Base-by-base conservation (phyloP, 805 yeast genomes). In the Saccharomyces paradoxus region DNA sequence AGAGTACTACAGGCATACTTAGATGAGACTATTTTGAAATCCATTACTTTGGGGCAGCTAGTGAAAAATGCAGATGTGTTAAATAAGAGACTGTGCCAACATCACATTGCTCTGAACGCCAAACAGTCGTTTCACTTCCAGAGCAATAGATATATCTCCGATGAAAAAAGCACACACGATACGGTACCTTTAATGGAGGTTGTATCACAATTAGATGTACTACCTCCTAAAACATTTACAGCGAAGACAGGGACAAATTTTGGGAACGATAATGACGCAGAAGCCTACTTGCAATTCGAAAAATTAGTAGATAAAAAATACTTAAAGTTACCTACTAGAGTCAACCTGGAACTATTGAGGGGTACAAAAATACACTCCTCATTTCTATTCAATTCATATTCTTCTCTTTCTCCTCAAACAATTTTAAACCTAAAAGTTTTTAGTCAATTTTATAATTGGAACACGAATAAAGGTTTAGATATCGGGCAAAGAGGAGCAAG, bases 171-270 rank as follows among this genome's bases (percentile, higher is more conserved):
- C 24, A 49, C 53, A 22, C 56, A 56, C 3, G 50, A 48, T 30
- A 50, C 51, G 12, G 24, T 59, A n/a, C 58, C 64, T 13, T 54
- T 64, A 2, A 52, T 70, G 6, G 64, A 63, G 13, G 60, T 73
- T 2, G 63, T 63, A 6, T 72, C 76, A 17, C 63, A 58, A 17
- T 50, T 73, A 13, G 65, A 69, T 37, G 50, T 75, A 10, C 44
- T 59, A 4, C 91, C 92, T 0, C 79, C 79, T 3, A 89, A 89
- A 61, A 78, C 80, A 60, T 86, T 90, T 62, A 78, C 80, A 56
- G 91, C 96, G 52, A 87, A 87, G 62, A 88, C 97, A 0, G 99
- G 99, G 3, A 94, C 98, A 1, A 91, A 90, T 69, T 81, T 94
- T 7, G 98, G 98, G 1, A 92, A 94, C 66, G 96, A 96, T 31